phyloP scores from a whole-genome alignment of 768 basidiomycete species.

The Pleurotus sapidus region DNA sequence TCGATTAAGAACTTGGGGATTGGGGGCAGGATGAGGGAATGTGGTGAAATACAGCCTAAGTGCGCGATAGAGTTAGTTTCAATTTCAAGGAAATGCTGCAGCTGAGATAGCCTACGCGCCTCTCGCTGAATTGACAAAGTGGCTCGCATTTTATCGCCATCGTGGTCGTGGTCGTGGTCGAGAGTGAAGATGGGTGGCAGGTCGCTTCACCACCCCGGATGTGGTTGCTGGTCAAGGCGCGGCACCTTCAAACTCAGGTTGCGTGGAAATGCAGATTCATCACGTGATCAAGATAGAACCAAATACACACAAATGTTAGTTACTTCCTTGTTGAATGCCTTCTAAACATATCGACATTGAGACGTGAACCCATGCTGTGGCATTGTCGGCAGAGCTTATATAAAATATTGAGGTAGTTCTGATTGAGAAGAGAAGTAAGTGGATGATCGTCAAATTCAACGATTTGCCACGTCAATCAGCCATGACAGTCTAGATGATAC shows the following conservation, averaged over 20 bases:
- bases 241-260: constrained; percentile 13
- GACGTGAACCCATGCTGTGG: too few relatives aligned
- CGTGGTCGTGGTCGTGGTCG: constrained; percentile 7
- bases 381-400: too few relatives aligned
- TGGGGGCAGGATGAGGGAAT: constrained; percentile 76
- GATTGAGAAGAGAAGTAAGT: too few relatives aligned
- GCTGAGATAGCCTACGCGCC: constrained; percentile 38
- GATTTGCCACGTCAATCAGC: too few relatives aligned
- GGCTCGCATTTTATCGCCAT: constrained; percentile 68
- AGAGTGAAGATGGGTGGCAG: constrained; percentile 17
- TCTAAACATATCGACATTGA: too few relatives aligned
- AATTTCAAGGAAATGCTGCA: constrained; percentile 3
- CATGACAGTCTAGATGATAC: too few relatives aligned
- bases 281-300: not conserved
- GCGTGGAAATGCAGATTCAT: constrained; percentile 1
- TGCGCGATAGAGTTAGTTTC: constrained; percentile 11
- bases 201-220: constrained; percentile 14
- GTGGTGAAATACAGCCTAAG: constrained; percentile 85
- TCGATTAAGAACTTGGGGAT: constrained; percentile 62
- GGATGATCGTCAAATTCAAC: too few relatives aligned
- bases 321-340: not conserved
- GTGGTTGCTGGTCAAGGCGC: constrained; percentile 20
- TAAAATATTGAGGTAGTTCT: too few relatives aligned
- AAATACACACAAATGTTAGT: not conserved
- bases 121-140: constrained; percentile 75